Evolutionary conservation across 371 early-diverging fungal species (phyloP).

Genomic region (Haplosporangium sp.): DNA sequence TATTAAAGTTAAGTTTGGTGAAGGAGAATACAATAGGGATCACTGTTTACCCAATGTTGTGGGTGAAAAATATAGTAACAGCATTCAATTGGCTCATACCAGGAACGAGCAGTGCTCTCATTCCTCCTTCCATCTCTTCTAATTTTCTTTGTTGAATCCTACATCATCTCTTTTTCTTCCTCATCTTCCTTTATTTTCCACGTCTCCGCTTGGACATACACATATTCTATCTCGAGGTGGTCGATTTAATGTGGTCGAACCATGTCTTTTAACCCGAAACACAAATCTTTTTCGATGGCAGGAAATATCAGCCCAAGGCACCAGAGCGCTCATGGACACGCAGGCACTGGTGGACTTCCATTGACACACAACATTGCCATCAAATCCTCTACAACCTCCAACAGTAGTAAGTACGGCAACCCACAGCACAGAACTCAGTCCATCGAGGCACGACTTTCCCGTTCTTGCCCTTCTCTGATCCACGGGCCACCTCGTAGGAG

Average conservation of each 20-base stretch:
- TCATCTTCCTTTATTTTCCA: background rate
- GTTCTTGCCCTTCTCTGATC: conserved; percentile 31
- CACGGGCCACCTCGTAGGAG: conserved; percentile 34
- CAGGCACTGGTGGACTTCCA: conserved; percentile 43
- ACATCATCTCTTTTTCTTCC: background rate
- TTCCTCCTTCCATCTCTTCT: background rate
- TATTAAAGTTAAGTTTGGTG: too few species aligned
- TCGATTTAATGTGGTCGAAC: background rate
- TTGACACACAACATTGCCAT: conserved; percentile 39
- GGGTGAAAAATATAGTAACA: background rate
- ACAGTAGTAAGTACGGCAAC: conserved; percentile 1
- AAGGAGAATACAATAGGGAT: background rate
- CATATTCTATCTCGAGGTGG: background rate
- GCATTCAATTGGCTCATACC: background rate
- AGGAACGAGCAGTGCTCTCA: conserved; percentile 1
- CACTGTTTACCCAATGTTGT: background rate
- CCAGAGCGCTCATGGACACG: conserved; percentile 39
- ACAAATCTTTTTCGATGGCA: conserved; percentile 25
- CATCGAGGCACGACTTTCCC: conserved; percentile 42
- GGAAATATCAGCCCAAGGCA: conserved; percentile 34
- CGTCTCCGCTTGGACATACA: background rate
- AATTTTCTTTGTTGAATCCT: background rate
- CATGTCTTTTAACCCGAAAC: conserved; percentile 45
- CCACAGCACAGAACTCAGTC: conserved; percentile 43
- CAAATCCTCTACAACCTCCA: conserved; percentile 6